These are phyloP conservation scores for Exutisphaerella laricina DNA, from an alignment of 2,329 filamentous ascomycete species.

Conservation along the genomic window DNA sequence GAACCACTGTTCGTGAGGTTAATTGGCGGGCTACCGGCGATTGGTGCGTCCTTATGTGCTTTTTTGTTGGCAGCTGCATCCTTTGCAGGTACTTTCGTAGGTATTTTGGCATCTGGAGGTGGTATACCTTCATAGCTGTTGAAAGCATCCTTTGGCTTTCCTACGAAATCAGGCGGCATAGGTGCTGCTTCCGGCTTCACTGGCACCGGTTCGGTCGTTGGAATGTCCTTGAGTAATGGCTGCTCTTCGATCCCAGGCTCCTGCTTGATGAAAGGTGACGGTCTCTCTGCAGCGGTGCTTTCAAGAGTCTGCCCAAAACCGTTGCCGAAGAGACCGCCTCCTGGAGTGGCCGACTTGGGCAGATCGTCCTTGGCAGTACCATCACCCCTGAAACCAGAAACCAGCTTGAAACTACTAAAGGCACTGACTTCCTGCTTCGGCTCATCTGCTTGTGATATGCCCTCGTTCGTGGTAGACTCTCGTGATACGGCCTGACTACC, in stretches of 20 bases:
- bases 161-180: conserved; percentile 38
- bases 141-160: conserved; percentile 22
- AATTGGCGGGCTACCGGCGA: conserved; percentile 46
- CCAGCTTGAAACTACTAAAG: conserved; percentile 54
- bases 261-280: conserved; percentile 31
- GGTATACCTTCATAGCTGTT: conserved; percentile 37
- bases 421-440: conserved; percentile 13
- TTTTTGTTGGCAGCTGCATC: conserved; percentile 36
- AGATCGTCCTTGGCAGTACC: conserved; percentile 56
- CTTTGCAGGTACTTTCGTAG: conserved; percentile 12
- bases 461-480: conserved; percentile 26
- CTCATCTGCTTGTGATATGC: neutral
- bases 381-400: conserved; percentile 62
- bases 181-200: conserved; percentile 25
- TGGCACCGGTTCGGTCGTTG: conserved; percentile 21
- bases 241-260: conserved; percentile 33
- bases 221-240: conserved; percentile 32
- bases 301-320: conserved; percentile 29
- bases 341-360: conserved; percentile 41
- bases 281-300: conserved; percentile 33
- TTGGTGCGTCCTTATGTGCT: conserved; percentile 37
- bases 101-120: conserved; percentile 37
- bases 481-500: conserved; percentile 27
- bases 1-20: conserved; percentile 31
- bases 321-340: conserved; percentile 30